Evolutionary conservation across 2,329 filamentous ascomycete genomes (phyloP), one percentile per base, ranked within the genome.

Genomic region (Exophiala calicioides): DNA sequence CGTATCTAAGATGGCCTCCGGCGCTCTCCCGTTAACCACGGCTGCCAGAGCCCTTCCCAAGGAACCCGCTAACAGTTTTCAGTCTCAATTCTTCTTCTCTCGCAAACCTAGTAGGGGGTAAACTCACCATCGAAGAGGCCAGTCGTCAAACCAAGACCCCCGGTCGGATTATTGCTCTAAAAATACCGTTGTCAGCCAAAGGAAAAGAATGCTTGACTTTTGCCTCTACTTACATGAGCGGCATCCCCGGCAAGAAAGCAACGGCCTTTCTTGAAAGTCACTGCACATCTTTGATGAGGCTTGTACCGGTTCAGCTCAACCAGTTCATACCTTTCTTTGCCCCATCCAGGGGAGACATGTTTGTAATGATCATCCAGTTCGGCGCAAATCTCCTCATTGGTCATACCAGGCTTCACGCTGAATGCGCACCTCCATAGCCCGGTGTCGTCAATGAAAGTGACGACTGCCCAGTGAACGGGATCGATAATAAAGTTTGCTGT

Each of bases 41-140:
- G 69, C 70, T 10, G 63, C 60, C 7, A 84, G 68, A 55, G 79
- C 81, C 54, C 84, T 79, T 47, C 73, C 79, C 4, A 85, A 68
- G 0, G 78, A 78, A 8, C 78, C 80, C 2, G 81, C 73, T n/a
- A n/a, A n/a, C n/a, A n/a, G n/a, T n/a, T n/a, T n/a, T n/a, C n/a
- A n/a, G n/a, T n/a, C n/a, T n/a, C n/a, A n/a, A n/a, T n/a, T n/a
- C n/a, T n/a, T n/a, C n/a, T n/a, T n/a, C n/a, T n/a, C n/a, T n/a
- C n/a, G n/a, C n/a, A n/a, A n/a, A n/a, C n/a, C n/a, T n/a, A n/a
- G n/a, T n/a, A n/a, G n/a, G n/a, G n/a, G n/a, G n/a, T n/a, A n/a
- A n/a, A n/a, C n/a, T n/a, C n/a, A n/a, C n/a, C n/a, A 55, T 84
- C 81, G 10, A 79, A 77, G 43, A 85, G 78, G 0, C 81, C 81